Percentiles rank a stretch among this genome's conserved stretches.
These are phyloP conservation scores for Candida qinlingensis DNA, from an alignment of 805 yeast genomes.

Conservation along the genomic window DNA sequence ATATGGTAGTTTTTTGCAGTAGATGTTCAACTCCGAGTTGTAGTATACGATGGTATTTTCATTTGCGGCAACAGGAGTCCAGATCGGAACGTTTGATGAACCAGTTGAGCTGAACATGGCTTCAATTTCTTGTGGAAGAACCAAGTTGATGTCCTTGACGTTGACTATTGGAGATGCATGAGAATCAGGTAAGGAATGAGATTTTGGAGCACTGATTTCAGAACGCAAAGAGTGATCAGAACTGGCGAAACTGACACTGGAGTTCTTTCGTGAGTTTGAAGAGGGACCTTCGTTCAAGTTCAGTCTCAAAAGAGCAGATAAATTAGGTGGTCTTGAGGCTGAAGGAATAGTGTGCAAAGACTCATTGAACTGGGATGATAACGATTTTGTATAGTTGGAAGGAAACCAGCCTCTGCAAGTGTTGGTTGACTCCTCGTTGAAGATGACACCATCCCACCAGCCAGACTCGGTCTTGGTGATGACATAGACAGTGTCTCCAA, in stretches of 20 bases:
- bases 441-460: constrained; percentile 83
- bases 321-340: constrained; percentile 13
- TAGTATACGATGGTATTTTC: constrained; percentile 53
- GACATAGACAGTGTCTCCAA: constrained; percentile 72
- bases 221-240: constrained; percentile 23
- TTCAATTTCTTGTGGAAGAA: constrained; percentile 33
- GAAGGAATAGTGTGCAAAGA: neutral
- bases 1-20: constrained; percentile 55
- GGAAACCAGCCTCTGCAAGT: constrained; percentile 84
- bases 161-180: constrained; percentile 13
- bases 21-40: constrained; percentile 54
- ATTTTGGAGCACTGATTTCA: constrained; percentile 20
- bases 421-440: constrained; percentile 25
- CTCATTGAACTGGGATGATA: constrained; percentile 14
- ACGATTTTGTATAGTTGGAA: constrained; percentile 45
- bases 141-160: constrained; percentile 21
- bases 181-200: constrained; percentile 6
- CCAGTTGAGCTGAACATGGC: constrained; percentile 31
- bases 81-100: constrained; percentile 36
- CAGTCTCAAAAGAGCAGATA: constrained; percentile 19
- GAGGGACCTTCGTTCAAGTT: constrained; percentile 14
- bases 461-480: constrained; percentile 57
- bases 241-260: constrained; percentile 45
- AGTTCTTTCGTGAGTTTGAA: constrained; percentile 38
- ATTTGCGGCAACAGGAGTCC: constrained; percentile 59